Conservation (phyloP, 768 basidiomycete species). For the Naematelia aurantialba region DNA sequence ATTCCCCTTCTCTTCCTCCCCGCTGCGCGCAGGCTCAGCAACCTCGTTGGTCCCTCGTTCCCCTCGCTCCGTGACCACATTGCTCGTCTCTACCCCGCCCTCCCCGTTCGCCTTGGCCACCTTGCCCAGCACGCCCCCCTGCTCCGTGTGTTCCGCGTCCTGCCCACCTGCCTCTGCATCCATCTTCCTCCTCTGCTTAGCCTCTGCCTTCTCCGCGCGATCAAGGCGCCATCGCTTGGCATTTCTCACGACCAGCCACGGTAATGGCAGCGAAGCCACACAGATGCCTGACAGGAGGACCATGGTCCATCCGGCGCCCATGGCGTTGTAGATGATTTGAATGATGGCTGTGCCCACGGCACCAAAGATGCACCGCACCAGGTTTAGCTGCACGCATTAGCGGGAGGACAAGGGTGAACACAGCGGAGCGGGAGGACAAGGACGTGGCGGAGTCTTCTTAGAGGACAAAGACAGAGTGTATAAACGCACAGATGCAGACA, state of each 20-base stretch:
- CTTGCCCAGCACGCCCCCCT: too few species aligned
- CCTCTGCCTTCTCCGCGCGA: conserved; percentile 1
- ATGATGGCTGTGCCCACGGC: conserved; percentile 42
- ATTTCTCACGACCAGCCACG: conserved; percentile 25
- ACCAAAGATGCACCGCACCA: conserved; percentile 45
- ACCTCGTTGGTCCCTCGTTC: too few species aligned
- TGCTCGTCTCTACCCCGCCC: too few species aligned
- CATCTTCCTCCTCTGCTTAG: neutral
- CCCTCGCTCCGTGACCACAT: too few species aligned
- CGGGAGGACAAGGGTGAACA: too few species aligned
- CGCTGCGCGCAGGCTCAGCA: too few species aligned
- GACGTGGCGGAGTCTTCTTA: too few species aligned
- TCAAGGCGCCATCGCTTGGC: conserved; percentile 30
- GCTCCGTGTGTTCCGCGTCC: too few species aligned
- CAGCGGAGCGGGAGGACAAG: too few species aligned
- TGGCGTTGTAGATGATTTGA: conserved; percentile 31
- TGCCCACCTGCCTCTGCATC: neutral
- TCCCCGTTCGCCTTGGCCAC: too few species aligned
- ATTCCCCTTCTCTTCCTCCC: too few species aligned
- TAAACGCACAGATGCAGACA: conserved; percentile 46
- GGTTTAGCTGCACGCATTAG: conserved; percentile 37
- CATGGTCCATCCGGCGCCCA: conserved; percentile 46
- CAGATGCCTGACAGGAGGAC: conserved; percentile 39
- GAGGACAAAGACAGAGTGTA: neutral
- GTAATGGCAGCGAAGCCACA: conserved; percentile 30